A percentile compares a stretch with the other conserved stretches of the same genome.
These are phyloP conservation scores for Tricholoma matsutake DNA, from an alignment of 768 basidiomycete genomes.

Conservation along the genomic window DNA sequence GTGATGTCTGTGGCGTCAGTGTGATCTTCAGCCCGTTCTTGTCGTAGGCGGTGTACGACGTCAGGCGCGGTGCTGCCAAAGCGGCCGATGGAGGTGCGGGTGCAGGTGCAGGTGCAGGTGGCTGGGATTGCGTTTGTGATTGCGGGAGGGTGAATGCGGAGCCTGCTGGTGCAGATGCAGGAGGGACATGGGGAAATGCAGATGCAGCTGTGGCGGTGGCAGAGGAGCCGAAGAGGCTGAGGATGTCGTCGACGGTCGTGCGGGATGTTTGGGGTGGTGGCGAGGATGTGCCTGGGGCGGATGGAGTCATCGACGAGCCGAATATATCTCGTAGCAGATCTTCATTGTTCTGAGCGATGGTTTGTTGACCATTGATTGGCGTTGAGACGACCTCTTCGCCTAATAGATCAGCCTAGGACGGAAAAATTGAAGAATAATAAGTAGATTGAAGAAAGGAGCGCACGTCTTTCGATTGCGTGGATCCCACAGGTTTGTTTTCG, in stretches of 20 bases:
- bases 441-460: slow-evolving; percentile 13
- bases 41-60: slow-evolving; percentile 85
- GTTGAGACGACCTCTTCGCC: slow-evolving; percentile 65
- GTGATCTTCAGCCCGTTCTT: slow-evolving; percentile 89
- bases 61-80: slow-evolving; percentile 49
- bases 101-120: slow-evolving; percentile 19
- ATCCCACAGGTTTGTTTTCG: slow-evolving; percentile 95
- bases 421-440: neutral
- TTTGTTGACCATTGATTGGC: slow-evolving; percentile 38
- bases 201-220: slow-evolving; percentile 16
- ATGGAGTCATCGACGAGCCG: slow-evolving; percentile 48
- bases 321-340: slow-evolving; percentile 94
- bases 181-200: slow-evolving; percentile 15
- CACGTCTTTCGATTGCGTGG: slow-evolving; percentile 78
- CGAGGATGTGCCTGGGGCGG: slow-evolving; percentile 34
- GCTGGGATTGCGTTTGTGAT: slow-evolving; percentile 32
- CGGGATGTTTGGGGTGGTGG: slow-evolving; percentile 47
- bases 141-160: slow-evolving; percentile 37
- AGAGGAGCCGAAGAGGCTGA: slow-evolving; percentile 74
- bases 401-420: slow-evolving; percentile 63
- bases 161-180: slow-evolving; percentile 15
- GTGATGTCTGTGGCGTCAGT: slow-evolving; percentile 81
- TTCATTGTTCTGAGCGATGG: slow-evolving; percentile 61
- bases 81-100: slow-evolving; percentile 28
- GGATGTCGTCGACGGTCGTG: slow-evolving; percentile 82